Evolutionary conservation across 768 basidiomycete genomes (phyloP), one percentile per base, ranked within the genome.

Genomic region (Dictyophora rubrovolvata): DNA sequence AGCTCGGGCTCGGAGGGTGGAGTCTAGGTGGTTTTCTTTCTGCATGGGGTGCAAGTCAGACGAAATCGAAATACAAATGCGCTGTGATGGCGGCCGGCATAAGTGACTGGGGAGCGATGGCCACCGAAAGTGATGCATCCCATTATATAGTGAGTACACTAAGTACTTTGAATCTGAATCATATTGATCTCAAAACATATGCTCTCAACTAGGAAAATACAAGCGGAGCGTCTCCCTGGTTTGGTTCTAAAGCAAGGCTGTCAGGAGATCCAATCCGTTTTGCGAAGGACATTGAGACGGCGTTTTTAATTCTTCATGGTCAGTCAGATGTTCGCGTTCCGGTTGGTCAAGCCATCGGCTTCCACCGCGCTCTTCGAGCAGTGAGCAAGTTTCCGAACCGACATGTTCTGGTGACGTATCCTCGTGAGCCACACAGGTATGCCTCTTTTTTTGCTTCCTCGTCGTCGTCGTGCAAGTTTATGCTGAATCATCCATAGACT

Each of bases 1-100:
- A 56, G 48, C 55, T 63, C 21, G 62, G 56, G 9, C 46, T 63
- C n/a, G 59, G 53, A 12, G 62, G 62, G 2, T 63, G 62, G 62
- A 63, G 62, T 21, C 54, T 60, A 46, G 62, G 62, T 9, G 62
- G 62, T 6, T 63, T 60, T 48, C 22, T 63, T 21, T 56, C 62
- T 6, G 62, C 62, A 1, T 63, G 62, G 59, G 62, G 62, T 23
- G 59, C 56, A 20, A 34, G 59, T 21, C 62, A 60, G 33, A 63
- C 59, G 14, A 63, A 63, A 50, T 52, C 60, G 28, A 47, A 56
- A 36, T 63, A 55, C 50, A 55, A 56, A 48, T 60, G 59, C 18
- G 62, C 22, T 18, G 48, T 60, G 5, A 60, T 60, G 54, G 59
- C 54, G 18, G 59, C 48, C 17, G 62, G 62, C 7, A 35, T 63